phyloP scores from a whole-genome alignment of 192 early-diverging fungal genomes.

The Funneliformis geosporum region DNA sequence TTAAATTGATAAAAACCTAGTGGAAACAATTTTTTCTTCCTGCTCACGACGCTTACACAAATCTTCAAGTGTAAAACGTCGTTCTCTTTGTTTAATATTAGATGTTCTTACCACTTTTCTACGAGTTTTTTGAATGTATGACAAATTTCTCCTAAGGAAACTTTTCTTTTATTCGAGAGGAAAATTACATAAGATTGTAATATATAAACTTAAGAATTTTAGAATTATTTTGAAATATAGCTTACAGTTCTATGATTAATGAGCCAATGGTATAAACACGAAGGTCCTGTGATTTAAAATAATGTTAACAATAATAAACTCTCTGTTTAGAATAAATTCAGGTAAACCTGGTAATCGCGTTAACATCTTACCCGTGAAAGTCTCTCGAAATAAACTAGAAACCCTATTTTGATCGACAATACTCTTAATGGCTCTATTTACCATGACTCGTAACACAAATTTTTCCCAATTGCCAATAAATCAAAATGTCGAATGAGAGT shows the following conservation, averaged over 20 bases:
- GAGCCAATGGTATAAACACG: constrained; percentile 19
- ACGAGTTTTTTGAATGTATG: constrained; percentile 19
- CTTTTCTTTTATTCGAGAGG: constrained; percentile 1
- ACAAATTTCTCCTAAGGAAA: constrained; percentile 28
- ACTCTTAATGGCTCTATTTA: constrained; percentile 12
- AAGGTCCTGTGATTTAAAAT: constrained; percentile 8
- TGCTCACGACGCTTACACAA: constrained; percentile 9
- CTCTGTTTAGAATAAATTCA: neutral
- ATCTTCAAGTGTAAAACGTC: constrained; percentile 7
- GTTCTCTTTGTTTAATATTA: neutral
- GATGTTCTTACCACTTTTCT: neutral
- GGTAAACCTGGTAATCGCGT: neutral
- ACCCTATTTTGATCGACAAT: constrained; percentile 15
- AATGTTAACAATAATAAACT: neutral
- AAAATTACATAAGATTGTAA: neutral
- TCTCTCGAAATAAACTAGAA: constrained; percentile 15
- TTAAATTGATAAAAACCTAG: neutral
- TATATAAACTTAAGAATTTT: neutral
- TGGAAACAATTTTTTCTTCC: constrained; percentile 10
- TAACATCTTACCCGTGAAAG: constrained; percentile 21
- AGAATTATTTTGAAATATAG: neutral
- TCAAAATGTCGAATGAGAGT: neutral
- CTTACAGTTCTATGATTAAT: constrained; percentile 16
- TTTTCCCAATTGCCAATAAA: neutral
- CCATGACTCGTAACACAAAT: neutral